phyloP scores from a whole-genome alignment of 306 rosid species.

The Myrica gale region DNA sequence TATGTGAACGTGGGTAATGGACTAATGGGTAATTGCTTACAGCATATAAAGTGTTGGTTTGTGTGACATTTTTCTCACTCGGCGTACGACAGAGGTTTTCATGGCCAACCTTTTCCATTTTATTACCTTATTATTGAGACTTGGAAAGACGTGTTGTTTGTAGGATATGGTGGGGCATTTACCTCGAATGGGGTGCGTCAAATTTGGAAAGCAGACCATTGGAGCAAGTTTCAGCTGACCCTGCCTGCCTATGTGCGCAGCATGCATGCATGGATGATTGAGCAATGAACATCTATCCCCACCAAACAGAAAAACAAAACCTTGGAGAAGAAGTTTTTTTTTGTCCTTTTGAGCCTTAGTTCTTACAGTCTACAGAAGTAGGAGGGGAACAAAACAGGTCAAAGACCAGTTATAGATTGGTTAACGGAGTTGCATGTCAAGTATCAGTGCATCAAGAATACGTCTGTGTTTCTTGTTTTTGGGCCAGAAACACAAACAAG shows the following conservation, averaged over 20 bases:
- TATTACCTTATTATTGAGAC: conserved; percentile 62
- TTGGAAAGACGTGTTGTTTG: conserved; percentile 28
- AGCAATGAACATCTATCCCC: conserved; percentile 32
- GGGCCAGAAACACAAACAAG: too few species aligned
- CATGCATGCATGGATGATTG: conserved; percentile 32
- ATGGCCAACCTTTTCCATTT: conserved; percentile 61
- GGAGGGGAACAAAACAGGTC: too few species aligned
- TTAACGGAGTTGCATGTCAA: too few species aligned
- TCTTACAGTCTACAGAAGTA: too few species aligned
- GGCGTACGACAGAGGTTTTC: conserved; percentile 24
- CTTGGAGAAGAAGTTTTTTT: background rate
- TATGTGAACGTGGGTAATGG: conserved; percentile 43
- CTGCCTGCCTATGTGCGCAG: conserved; percentile 29
- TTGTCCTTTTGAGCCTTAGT: too few species aligned
- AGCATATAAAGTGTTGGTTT: conserved; percentile 29
- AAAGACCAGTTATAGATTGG: too few species aligned
- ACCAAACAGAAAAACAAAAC: conserved; percentile 8
- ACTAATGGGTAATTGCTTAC: conserved; percentile 3
- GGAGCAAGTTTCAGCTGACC: conserved; percentile 48
- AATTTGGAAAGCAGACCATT: conserved; percentile 44
- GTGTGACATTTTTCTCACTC: conserved; percentile 28
- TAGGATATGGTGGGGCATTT: conserved; percentile 60
- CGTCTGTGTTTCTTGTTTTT: too few species aligned
- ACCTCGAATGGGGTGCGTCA: conserved; percentile 46
- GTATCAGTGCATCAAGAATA: too few species aligned